Percentiles rank a stretch among this genome's conserved stretches.
Evolutionary conservation across 495 filamentous ascomycete species (phyloP).

Genomic region (Usnea hakonensis): DNA sequence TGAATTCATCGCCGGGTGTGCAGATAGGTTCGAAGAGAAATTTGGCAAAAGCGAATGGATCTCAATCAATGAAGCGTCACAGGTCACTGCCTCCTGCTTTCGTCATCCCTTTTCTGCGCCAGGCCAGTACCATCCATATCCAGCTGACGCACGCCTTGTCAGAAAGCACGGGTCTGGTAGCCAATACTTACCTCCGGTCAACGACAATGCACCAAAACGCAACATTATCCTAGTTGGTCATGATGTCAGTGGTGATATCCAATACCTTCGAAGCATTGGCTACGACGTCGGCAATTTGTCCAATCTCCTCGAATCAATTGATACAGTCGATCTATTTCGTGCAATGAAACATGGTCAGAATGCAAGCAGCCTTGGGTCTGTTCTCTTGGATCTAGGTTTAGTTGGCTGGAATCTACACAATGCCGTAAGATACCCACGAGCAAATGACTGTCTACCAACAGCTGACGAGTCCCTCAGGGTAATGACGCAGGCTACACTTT

Average conservation of each 20-base stretch:
- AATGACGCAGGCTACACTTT: constrained; percentile 89
- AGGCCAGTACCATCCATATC: constrained; percentile 15
- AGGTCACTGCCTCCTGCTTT: constrained; percentile 43
- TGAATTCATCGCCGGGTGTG: constrained; percentile 58
- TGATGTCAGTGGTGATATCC: constrained; percentile 55
- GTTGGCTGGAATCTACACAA: constrained; percentile 67
- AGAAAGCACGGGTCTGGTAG: constrained; percentile 9
- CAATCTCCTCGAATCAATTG: constrained; percentile 55
- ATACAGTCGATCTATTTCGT: constrained; percentile 63
- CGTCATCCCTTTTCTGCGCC: constrained; percentile 38
- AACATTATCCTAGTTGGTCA: constrained; percentile 76
- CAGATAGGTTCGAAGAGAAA: constrained; percentile 54
- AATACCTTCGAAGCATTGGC: constrained; percentile 52
- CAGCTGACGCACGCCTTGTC: constrained; percentile 1
- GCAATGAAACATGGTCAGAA: constrained; percentile 43
- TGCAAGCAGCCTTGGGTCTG: constrained; percentile 43
- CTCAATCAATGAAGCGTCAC: constrained; percentile 31
- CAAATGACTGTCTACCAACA: neutral
- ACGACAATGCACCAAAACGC: constrained; percentile 30
- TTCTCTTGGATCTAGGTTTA: constrained; percentile 61
- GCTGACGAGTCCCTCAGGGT: constrained; percentile 33
- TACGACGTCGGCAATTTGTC: constrained; percentile 47
- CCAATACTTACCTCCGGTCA: constrained; percentile 7
- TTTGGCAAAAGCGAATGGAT: constrained; percentile 58
- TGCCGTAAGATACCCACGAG: constrained; percentile 35